Base-by-base conservation (phyloP, 345 rosid species). In the Trapa incisa region DNA sequence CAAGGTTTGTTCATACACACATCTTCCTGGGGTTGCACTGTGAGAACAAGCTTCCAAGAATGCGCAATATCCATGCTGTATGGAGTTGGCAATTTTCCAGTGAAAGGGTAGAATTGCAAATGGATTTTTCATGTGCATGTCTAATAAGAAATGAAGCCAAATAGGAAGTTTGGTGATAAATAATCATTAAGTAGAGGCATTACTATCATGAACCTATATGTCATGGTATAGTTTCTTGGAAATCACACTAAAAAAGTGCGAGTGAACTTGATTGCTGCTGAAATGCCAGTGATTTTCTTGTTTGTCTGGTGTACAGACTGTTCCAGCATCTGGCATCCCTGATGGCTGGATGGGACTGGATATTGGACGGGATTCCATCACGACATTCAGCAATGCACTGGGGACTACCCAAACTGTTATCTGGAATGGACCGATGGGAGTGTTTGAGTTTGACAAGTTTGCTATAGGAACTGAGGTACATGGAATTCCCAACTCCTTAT, bases 351-450 rank as follows among this genome's bases (percentile, higher is more conserved):
- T 91, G 94, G 97, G 97, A 64, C 75, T 91, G 82, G 98, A 92
- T 79, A 74, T 89, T 3, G 98, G 98, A 71, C 98, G 96, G 11
- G 90, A 92, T 74, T 77, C 92, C 47, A 71, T 84, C 67, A 80
- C 82, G 83, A 80, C 86, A 65, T 92, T 92, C 82, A 76, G 67
- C 39, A 83, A 80, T 69, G 75, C 87, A 61, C 65, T 92, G 74
- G 96, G 83, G 66, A 82, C 83, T 6, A 83, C 96, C 61, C 80
- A 89, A 69, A 86, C 97, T 39, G 61, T 92, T 29, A 92, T 92
- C 53, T 92, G 98, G 98, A 92, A 92, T 75, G 98, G 98, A 78
- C 98, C 96, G 2, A 89, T 89, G 98, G 96, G 98, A 65, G 98
- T 92, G 57, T 89, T 92, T 61, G 98, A 92, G 82, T 83, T 92